These are phyloP conservation scores for Miscanthus lutarioriparius DNA, from an alignment of 176 grass and related monocot species.

Conservation along the genomic window DNA sequence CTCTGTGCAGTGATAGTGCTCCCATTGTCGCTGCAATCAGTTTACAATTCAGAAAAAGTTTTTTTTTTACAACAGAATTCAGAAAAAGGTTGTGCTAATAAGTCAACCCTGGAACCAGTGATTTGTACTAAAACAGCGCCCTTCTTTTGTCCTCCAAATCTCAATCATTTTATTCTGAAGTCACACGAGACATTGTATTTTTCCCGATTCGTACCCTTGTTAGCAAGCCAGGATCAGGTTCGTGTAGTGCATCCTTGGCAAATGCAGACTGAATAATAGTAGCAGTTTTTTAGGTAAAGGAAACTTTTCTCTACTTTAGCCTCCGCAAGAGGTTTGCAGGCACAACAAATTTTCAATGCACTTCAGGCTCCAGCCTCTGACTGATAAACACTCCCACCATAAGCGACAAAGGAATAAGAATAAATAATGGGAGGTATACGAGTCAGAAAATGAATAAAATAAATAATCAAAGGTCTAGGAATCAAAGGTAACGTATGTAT, in stretches of 20 bases:
- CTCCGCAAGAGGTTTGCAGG: background rate
- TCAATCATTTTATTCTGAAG: background rate
- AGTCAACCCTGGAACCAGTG: background rate
- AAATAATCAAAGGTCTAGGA: background rate
- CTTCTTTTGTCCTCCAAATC: conserved; percentile 10
- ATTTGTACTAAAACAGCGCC: background rate
- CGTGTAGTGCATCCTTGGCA: background rate
- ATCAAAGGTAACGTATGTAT: background rate
- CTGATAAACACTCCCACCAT: background rate
- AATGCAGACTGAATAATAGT: background rate
- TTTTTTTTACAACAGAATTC: too few relatives aligned
- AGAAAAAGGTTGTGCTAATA: background rate
- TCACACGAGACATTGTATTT: background rate
- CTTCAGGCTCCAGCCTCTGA: background rate
- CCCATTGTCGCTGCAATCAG: conserved; percentile 1
- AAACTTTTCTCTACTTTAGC: background rate
- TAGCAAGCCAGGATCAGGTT: background rate
- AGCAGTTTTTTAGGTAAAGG: background rate
- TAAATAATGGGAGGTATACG: background rate
- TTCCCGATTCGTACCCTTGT: background rate
- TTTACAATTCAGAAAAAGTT: background rate
- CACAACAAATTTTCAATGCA: background rate
- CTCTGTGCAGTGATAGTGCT: background rate
- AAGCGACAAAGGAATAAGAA: background rate
- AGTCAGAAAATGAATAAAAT: background rate